Evolutionary conservation across 1,139 yeast genomes (phyloP).

Genomic region (Entelexis sorbosivorans): DNA sequence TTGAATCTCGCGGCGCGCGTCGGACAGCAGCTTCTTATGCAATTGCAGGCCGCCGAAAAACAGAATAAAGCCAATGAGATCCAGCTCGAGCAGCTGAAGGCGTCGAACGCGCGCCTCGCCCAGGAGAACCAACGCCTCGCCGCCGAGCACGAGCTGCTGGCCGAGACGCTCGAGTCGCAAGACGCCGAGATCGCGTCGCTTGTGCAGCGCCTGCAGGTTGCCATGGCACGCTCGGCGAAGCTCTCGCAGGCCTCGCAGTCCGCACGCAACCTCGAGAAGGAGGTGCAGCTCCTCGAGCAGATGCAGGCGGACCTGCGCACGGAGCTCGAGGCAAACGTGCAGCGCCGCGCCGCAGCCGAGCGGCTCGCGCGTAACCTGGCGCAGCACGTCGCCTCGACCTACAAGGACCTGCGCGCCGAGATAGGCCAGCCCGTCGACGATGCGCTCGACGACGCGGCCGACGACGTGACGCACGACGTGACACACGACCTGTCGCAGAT

Average conservation of each 20-base stretch:
- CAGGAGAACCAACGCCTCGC: constrained; percentile 19
- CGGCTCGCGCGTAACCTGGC: constrained; percentile 11
- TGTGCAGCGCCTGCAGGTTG: constrained; percentile 12
- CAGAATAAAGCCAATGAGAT: constrained; percentile 12
- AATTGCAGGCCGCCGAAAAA: constrained; percentile 18
- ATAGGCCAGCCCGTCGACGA: not conserved
- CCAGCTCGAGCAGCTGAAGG: constrained; percentile 11
- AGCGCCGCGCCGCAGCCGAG: constrained; percentile 16
- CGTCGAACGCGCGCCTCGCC: constrained; percentile 13
- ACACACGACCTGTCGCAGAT: not conserved
- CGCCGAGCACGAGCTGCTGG: constrained; percentile 16
- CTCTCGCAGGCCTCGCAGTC: constrained; percentile 18
- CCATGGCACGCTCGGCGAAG: constrained; percentile 14
- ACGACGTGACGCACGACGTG: not conserved
- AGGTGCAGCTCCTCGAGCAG: constrained; percentile 21
- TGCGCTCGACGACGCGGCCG: not conserved
- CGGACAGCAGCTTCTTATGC: constrained; percentile 22
- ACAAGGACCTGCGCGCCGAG: constrained; percentile 4
- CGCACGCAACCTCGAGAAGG: constrained; percentile 21
- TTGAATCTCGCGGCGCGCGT: constrained; percentile 23
- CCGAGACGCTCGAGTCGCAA: constrained; percentile 16
- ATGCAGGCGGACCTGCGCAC: constrained; percentile 18
- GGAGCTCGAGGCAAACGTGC: constrained; percentile 16
- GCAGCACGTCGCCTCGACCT: constrained; percentile 5
- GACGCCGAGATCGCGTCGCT: constrained; percentile 18